Base-by-base conservation (phyloP, 2,329 filamentous ascomycete genomes). In the Ophiostoma perfectum region DNA sequence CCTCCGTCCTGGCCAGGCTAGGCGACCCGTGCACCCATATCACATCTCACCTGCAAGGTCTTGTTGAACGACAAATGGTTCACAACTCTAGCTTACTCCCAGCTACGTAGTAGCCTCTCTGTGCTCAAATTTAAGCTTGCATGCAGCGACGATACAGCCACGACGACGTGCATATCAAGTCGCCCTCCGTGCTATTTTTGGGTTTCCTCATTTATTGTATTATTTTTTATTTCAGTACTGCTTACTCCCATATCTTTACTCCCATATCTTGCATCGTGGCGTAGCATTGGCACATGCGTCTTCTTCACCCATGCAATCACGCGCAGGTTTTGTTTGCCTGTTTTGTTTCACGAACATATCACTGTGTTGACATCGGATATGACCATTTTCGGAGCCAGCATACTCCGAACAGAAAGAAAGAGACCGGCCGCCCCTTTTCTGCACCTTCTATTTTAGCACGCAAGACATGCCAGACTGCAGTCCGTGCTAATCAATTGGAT, bases 141-240 rank as follows among this genome's bases (percentile, higher is more conserved):
- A 60, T 60, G 55, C 55, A 60, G 55, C 55, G 55, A 60, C 38
- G 55, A 9, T 18, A 60, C 55, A 60, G 49, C 49, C 27, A 27
- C 18, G 7, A 9, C 49, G 49, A n/a, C 18, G 42, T 38, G 27
- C 52, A 60, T 60, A 60, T 60, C 38, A 36, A 18, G 27, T 12
- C 38, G 4, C 8, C 55, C 9, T 36, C 38, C 3, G 11, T 38
- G 27, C 27, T 39, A 11, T 60, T 60, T 6, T 16, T 12, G 9
- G 27, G 55, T 60, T 38, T 60, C 14, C 55, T 38, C 1, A 2
- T 38, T 55, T 7, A 3, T 27, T 2, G 1, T 12, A 27, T 36
- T 52, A 2, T 52, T 52, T n/a, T 18, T 52, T 18, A 18, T 9
- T 52, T 14, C 45, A 12, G 5, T 47, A 5, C 45, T 44, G 42